Evolutionary conservation across 108 stramenopile genomes (phyloP).

Genomic region (Fragilaria radians): DNA sequence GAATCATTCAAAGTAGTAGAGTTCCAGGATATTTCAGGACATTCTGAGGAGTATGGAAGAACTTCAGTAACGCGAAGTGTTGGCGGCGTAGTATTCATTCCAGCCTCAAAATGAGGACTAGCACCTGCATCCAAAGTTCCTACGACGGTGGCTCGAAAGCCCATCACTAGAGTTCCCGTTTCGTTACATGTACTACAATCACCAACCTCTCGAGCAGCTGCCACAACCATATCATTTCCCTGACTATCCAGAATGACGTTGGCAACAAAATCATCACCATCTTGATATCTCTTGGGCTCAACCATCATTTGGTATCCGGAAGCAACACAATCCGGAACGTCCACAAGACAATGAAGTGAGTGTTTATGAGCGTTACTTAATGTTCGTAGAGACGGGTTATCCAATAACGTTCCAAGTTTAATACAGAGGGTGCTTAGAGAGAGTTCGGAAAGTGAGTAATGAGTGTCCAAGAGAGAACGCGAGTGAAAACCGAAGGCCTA

Average conservation of each 20-base stretch:
- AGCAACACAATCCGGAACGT: conserved; percentile 5
- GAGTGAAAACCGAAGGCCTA: too few species aligned
- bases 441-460: background rate
- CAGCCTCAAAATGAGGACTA: background rate
- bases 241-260: conserved; percentile 1
- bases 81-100: background rate
- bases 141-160: conserved; percentile 2
- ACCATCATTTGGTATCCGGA: conserved; percentile 20
- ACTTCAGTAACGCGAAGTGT: conserved; percentile 1
- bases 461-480: background rate
- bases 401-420: conserved; percentile 15
- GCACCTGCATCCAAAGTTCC: background rate
- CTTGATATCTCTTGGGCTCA: background rate
- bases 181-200: background rate
- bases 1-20: too few species aligned
- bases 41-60: background rate
- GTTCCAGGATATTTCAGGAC: background rate
- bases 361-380: conserved; percentile 6
- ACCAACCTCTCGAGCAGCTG: background rate
- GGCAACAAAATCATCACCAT: background rate
- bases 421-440: background rate
- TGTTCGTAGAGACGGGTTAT: conserved; percentile 11
- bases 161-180: background rate
- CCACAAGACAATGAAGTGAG: conserved; percentile 11
- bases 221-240: background rate